Evolutionary conservation across 257 asterid species (phyloP), one percentile per base, ranked within the genome.

Genomic region (Penstemon newberryi): DNA sequence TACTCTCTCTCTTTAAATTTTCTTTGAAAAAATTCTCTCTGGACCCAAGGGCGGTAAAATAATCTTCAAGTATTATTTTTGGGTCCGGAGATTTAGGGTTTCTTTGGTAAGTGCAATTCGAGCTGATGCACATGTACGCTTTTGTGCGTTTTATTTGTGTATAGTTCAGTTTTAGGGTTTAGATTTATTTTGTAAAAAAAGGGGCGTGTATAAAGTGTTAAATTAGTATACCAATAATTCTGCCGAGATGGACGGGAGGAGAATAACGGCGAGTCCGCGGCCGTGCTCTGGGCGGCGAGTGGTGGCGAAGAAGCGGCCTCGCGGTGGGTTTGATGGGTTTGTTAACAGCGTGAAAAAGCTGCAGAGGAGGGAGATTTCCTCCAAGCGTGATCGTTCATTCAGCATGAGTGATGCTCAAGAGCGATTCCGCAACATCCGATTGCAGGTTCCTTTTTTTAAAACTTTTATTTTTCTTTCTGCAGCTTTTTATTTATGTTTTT

Each of bases 311-410:
- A 93, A 93, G 87, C 87, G 97, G 63, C 86, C 92, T 3, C 97
- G 92, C 58, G 84, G 96, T 49, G 86, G 82, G 43, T 63, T 73
- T 46, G 99, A 93, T 77, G 97, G 91, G 58, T 86, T 87, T 63
- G 96, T 93, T 18, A 93, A 93, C 74, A 87, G 99, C 70, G 99
- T 93, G 58, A 93, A 80, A 82, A 93, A 93, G 90, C 96, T 93
- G 49, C 97, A 90, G 75, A 75, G 95, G 65, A 83, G 97, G 81
- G 99, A 93, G 89, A 88, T 93, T 81, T 89, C 91, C 0, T 90
- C 99, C 18, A 87, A 80, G 89, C 87, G 96, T 1, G 89, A 87
- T 72, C 90, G 96, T 47, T 80, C 96, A 63, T 93, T 93, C 79
- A 83, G 92, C 70, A 93, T 87, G 96, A 90, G 95, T 67, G 96